Evolutionary conservation across 805 yeast genomes (phyloP), one percentile per base, ranked within the genome.

Genomic region (Wickerhamomyces sydowiorum): DNA sequence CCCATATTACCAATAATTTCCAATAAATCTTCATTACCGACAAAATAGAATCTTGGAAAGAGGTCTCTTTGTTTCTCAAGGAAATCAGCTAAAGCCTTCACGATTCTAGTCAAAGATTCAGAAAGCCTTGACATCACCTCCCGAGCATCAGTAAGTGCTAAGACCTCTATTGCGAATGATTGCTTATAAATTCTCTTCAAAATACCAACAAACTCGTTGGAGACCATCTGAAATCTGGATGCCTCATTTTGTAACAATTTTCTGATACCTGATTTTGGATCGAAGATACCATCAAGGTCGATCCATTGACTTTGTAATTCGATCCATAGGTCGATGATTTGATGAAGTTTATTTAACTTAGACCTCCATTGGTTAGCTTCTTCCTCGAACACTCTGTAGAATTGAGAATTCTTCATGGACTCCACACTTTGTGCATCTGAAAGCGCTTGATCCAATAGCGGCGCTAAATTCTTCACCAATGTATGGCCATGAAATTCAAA

Each of bases 231-330:
- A 56, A 86, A 90, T 35, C 95, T 65, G 0, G 82, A 56, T 0
- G 82, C 67, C 51, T 89, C 96, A 4, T 75, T 54, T 0, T 95
- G 93, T 10, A 90, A 64, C 2, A 86, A 59, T n/a, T 63, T 67
- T 43, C 70, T 67, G 17, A 89, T 73, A 30, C 82, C 88, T 2
- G 68, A 67, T 34, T 73, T 75, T 1, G 70, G 64, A 5, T 76
- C 80, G 53, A 91, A 83, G 0, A 88, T 78, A 2, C 96, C 96
- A 48, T 78, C 82, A 19, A 90, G 66, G 56, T 91, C 88, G 1
- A 86, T 76, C 95, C 96, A 90, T 52, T 82, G 86, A n/a, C 82
- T 67, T 59, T 91, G 98, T 2, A 80, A 85, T 27, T 87, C 96
- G 22, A 84, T 72, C 95, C 96, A 89, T 0, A 61, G 54, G 47